Conservation (phyloP, 2,329 filamentous ascomycete species). For the Trichoderma sp. region DNA sequence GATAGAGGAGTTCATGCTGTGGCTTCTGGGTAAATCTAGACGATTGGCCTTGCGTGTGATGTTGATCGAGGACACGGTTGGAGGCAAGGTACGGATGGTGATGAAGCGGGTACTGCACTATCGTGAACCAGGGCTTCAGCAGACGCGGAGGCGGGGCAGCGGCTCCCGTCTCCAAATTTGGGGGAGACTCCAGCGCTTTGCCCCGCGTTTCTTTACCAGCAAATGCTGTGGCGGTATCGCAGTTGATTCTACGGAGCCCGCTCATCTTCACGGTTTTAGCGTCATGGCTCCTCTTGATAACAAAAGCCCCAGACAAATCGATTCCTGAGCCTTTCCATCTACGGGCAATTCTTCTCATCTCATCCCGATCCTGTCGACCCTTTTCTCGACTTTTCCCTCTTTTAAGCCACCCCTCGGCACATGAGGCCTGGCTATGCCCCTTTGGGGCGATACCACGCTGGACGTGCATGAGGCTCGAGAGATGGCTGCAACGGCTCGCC, state of each 20-base stretch:
- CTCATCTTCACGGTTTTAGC: no score
- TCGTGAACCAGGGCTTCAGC: neutral
- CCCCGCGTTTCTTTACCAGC: constrained; percentile 18
- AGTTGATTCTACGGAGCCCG: neutral
- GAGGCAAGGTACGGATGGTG: no score
- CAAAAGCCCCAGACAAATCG: neutral
- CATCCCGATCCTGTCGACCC: neutral
- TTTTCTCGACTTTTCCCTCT: neutral
- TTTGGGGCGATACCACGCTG: constrained; percentile 22
- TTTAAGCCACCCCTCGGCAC: constrained; percentile 8
- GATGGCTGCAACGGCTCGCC: neutral
- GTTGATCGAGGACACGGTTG: neutral
- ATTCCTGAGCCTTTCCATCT: constrained; percentile 8
- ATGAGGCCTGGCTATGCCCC: constrained; percentile 2
- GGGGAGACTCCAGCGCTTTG: neutral
- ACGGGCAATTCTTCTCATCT: neutral
- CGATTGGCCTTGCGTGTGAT: neutral
- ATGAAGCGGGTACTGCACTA: no score
- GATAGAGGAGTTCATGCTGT: neutral
- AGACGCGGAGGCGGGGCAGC: constrained; percentile 11
- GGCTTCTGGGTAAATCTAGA: neutral
- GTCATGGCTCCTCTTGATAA: neutral
- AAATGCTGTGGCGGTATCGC: neutral
- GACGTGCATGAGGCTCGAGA: constrained; percentile 22
- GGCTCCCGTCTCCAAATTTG: neutral